Base-by-base conservation (phyloP, 2,329 filamentous ascomycete genomes). In the Diaporthe australafricana region DNA sequence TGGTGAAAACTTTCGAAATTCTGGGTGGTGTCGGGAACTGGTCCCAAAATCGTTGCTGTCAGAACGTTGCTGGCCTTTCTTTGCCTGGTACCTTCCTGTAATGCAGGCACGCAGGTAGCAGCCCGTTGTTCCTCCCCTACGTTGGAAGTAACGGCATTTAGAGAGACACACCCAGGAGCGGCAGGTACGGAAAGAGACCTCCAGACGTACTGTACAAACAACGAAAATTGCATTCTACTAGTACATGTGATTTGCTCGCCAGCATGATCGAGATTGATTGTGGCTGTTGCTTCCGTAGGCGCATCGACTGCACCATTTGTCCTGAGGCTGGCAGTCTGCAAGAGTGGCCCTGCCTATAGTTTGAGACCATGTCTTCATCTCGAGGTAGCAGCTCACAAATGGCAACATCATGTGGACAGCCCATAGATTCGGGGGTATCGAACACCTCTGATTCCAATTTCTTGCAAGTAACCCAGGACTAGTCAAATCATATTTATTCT, bases 391-490 rank as follows among this genome's bases (percentile, higher is more conserved):
- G 20, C 11, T 9, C 32, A n/a, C 40, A 35, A 20, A 5, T 17
- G 6, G 32, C 20, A 35, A 22, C 14, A 27, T 25, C 42, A 35
- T n/a, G n/a, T 45, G 20, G 14, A 12, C 14, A 38, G 42, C 38
- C 22, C 22, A 32, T 25, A 50, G 16, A 38, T 38, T 25, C 30
- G 8, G 40, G 62, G 57, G 67, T 66, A 72, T 72, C 68, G 25
- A 60, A 65, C 68, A 50, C 60, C 35, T 72, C 57, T 67, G 57
- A 25, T 66, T 60, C 67, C 68, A 70, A 66, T 70, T 70, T 72
- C 38, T 70, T 40, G 47, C 50, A 63, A 50, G 53, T 50, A 48
- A 48, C 47, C 48, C 42, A 48, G 17, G 48, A 65, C 66, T 66
- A 63, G 62, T 30, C 66, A 65, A 72, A 42, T 42, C 57, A 40